These are phyloP conservation scores for Coemansia sp. DNA, from an alignment of 192 early-diverging fungal genomes.

Conservation along the genomic window DNA sequence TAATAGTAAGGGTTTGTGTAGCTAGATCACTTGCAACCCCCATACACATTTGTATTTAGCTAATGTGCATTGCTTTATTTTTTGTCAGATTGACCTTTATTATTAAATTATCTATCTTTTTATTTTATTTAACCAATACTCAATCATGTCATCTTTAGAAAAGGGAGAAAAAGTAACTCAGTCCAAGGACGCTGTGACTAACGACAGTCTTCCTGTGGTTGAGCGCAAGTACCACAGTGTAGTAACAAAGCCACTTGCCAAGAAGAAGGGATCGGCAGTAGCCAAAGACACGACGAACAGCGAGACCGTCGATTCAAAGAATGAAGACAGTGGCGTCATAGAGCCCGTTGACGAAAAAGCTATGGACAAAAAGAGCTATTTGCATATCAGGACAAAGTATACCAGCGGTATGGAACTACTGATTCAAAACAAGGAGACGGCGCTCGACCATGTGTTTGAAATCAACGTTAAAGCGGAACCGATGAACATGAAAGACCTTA, in stretches of 20 bases:
- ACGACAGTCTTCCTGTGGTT: background rate
- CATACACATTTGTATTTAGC: background rate
- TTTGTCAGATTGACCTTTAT: background rate
- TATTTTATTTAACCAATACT: background rate
- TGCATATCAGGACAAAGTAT: constrained; percentile 33
- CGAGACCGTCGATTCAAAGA: background rate
- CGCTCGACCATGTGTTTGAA: constrained; percentile 52
- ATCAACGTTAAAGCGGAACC: constrained; percentile 27
- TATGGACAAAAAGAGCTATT: background rate
- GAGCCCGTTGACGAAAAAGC: background rate
- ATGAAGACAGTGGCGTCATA: background rate
- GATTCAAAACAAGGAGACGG: constrained; percentile 72
- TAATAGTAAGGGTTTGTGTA: too few relatives aligned
- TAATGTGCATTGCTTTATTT: background rate
- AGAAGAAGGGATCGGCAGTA: background rate
- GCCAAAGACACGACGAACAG: background rate
- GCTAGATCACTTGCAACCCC: background rate
- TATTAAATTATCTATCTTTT: background rate
- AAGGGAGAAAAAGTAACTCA: background rate
- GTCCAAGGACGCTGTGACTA: background rate
- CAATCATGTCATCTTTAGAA: background rate
- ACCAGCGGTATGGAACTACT: constrained; percentile 94
- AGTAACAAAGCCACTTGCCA: background rate
- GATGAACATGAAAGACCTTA: constrained; percentile 68
- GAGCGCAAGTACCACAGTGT: background rate